These are phyloP conservation scores for Nadsonia commutata DNA, from an alignment of 1,139 yeast species.

Conservation along the genomic window DNA sequence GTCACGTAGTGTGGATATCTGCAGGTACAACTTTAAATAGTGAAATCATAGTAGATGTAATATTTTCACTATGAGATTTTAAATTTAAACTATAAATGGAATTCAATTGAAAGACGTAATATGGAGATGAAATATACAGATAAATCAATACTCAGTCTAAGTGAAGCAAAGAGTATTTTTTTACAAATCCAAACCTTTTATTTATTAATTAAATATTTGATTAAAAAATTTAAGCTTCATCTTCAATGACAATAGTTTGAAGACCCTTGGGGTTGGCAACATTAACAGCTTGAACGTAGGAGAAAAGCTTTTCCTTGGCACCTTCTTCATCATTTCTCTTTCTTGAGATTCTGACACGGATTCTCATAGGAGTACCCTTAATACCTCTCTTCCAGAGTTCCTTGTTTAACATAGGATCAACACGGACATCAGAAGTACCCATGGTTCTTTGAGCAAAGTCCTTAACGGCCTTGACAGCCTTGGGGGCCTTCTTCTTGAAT, in stretches of 20 bases:
- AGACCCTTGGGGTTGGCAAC: constrained; percentile 96
- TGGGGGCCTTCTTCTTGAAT: constrained; percentile 99
- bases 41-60: too few species aligned
- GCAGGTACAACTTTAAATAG: too few species aligned
- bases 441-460: constrained; percentile 97
- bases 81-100: too few species aligned
- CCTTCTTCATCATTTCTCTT: constrained; percentile 99
- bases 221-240: constrained; percentile 12
- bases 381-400: constrained; percentile 99
- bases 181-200: too few species aligned
- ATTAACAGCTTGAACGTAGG: constrained; percentile 93
- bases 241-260: constrained; percentile 94
- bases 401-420: constrained; percentile 97
- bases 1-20: too few species aligned
- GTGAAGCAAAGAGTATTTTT: too few species aligned
- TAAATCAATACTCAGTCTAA: too few species aligned
- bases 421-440: constrained; percentile 98
- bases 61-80: too few species aligned
- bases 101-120: too few species aligned
- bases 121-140: too few species aligned
- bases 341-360: constrained; percentile 98
- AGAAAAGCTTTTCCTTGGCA: constrained; percentile 96
- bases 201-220: background rate
- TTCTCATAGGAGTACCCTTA: constrained; percentile 96
- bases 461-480: constrained; percentile 98